Evolutionary conservation across 169 alveolate genomes (phyloP).

Genomic region (Condylostoma magnum): DNA sequence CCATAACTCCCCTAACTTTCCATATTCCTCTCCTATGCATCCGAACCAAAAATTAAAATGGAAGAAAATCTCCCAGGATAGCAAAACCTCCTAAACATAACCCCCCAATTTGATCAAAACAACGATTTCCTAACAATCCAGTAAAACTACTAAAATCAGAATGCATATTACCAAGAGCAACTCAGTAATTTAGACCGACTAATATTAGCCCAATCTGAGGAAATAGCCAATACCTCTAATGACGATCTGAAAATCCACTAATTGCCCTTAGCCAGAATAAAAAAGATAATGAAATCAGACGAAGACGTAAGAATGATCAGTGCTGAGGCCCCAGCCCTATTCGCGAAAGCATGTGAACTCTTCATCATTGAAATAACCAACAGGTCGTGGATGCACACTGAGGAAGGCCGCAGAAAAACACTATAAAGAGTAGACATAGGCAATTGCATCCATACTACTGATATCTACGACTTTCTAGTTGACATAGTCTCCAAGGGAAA

Average conservation of each 20-base stretch:
- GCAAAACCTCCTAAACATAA: too few relatives aligned
- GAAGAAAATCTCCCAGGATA: too few relatives aligned
- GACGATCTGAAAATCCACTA: slow-evolving; percentile 69
- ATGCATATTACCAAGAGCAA: slow-evolving; percentile 21
- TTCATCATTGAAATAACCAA: slow-evolving; percentile 93
- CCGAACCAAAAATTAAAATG: too few relatives aligned
- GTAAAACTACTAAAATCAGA: too few relatives aligned
- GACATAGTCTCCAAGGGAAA: slow-evolving; percentile 84
- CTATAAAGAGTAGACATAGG: slow-evolving; percentile 84
- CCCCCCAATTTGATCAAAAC: too few relatives aligned
- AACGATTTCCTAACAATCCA: too few relatives aligned
- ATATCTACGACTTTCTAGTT: slow-evolving; percentile 88
- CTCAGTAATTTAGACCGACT: slow-evolving; percentile 11
- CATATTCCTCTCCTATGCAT: too few relatives aligned
- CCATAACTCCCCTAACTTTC: too few relatives aligned
- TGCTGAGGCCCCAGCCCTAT: slow-evolving; percentile 94
- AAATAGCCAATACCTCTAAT: slow-evolving; percentile 1
- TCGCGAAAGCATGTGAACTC: slow-evolving; percentile 96
- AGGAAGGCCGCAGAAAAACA: slow-evolving; percentile 88
- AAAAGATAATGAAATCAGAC: slow-evolving; percentile 94
- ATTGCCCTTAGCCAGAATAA: slow-evolving; percentile 93
- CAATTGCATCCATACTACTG: slow-evolving; percentile 87
- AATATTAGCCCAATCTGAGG: slow-evolving; percentile 5
- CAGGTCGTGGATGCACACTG: slow-evolving; percentile 91
- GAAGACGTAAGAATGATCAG: slow-evolving; percentile 94